Percentiles rank a stretch among this genome's conserved stretches.
Evolutionary conservation across 176 grass and related monocot species (phyloP).

Genomic region (Raddia distichophylla): DNA sequence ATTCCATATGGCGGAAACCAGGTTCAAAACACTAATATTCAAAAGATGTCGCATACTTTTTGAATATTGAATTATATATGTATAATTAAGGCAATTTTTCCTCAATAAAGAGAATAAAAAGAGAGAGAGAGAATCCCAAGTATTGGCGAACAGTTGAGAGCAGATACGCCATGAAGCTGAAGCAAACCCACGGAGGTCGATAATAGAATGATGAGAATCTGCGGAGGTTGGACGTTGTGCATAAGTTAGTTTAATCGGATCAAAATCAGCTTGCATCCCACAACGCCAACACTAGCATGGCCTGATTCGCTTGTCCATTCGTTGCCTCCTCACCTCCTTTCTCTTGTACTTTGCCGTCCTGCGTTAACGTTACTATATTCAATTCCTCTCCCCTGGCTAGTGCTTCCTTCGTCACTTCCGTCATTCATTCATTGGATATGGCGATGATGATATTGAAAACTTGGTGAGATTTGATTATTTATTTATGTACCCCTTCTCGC

Average conservation of each 20-base stretch:
- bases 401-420: not conserved
- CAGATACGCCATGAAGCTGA: no score
- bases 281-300: slow-evolving; percentile 1
- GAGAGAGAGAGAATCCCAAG: no score
- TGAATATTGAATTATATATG: no score
- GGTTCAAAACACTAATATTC: no score
- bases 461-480: not conserved
- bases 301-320: not conserved
- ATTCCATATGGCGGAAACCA: no score
- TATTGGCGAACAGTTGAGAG: no score
- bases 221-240: no score
- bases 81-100: no score
- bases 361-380: not conserved
- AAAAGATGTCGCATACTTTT: no score
- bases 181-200: no score
- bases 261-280: slow-evolving; percentile 30
- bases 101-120: not conserved
- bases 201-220: no score
- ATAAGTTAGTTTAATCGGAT: not conserved
- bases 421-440: not conserved
- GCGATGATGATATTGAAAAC: not conserved
- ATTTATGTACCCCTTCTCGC: no score
- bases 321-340: not conserved
- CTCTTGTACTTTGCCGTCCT: slow-evolving; percentile 39
- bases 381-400: not conserved